Base-by-base conservation (phyloP, 306 rosid genomes). In the Prunus fruticosa region DNA sequence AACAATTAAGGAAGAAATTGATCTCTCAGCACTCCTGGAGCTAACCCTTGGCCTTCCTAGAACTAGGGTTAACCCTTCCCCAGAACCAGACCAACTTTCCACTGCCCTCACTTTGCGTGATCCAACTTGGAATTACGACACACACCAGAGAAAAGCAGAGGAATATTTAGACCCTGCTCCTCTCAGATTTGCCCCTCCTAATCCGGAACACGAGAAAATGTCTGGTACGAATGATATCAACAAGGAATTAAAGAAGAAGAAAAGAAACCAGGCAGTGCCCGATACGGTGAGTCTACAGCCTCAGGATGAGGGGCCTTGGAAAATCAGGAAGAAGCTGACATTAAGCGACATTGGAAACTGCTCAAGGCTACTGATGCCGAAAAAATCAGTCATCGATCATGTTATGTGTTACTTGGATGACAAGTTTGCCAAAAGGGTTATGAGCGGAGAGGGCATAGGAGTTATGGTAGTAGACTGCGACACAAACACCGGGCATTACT, bases 381-480 rank as follows among this genome's bases (percentile, higher is more conserved):
- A 7, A 30, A 19, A 32, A 14, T 16, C 11, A 0, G 3, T 30
- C 20, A 18, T 8, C 3, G 11, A 32, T 13, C 68, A 64, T 64
- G 46, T 64, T 8, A 22, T 64, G 68, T 10, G 12, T 64, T 64
- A 32, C 68, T 64, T 64, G 47, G 68, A 38, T 20, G 5, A 9
- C 47, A 64, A 32, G 47, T 64, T 64, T 15, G 46, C 5, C 68
- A 0, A 32, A 3, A 32, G 7, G 25, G 47, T 64, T 8, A 41
- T 13, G 38, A 62, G 5, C n/a, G 11, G 28, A 28, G 41, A 16
- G 1, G 84, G 86, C 2, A 64, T 64, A 0, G 25, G 61, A 1
- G 70, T 86, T 43, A 64, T 14, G n/a, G 71, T 83, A 51, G 60
- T 79, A 62, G 86, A 81, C 54, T 51, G 76, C 58, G 86, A 86